These are phyloP conservation scores for Didymella pomorum DNA, from an alignment of 2,329 filamentous ascomycete genomes.

Conservation along the genomic window DNA sequence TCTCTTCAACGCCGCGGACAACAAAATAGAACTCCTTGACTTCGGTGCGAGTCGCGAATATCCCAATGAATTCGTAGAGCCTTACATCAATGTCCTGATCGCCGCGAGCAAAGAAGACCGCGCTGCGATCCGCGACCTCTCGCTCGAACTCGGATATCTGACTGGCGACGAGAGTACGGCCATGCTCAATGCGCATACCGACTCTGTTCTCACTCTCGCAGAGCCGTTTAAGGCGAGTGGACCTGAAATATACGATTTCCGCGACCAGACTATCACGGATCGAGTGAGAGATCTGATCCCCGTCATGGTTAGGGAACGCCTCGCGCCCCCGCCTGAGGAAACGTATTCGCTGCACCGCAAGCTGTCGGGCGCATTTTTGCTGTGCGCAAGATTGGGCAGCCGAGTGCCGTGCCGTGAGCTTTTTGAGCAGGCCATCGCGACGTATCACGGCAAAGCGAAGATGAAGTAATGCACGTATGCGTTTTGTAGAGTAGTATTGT, in stretches of 20 bases:
- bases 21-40: slow-evolving; percentile 88
- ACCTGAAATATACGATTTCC: slow-evolving; percentile 88
- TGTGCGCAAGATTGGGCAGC: slow-evolving; percentile 87
- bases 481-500: slow-evolving; percentile 1
- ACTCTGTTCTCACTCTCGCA: slow-evolving; percentile 85
- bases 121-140: slow-evolving; percentile 69
- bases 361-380: slow-evolving; percentile 89
- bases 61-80: slow-evolving; percentile 77
- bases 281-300: slow-evolving; percentile 88
- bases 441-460: slow-evolving; percentile 39
- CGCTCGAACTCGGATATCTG: slow-evolving; percentile 83
- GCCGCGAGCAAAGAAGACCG: slow-evolving; percentile 79
- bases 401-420: slow-evolving; percentile 80
- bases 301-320: slow-evolving; percentile 86
- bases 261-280: slow-evolving; percentile 94
- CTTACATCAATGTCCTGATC: slow-evolving; percentile 80
- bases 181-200: slow-evolving; percentile 92
- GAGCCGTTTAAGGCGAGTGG: slow-evolving; percentile 83
- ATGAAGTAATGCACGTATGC: slow-evolving; percentile 13
- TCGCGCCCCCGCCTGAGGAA: slow-evolving; percentile 94
- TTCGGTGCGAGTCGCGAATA: slow-evolving; percentile 93
- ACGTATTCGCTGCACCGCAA: slow-evolving; percentile 96
- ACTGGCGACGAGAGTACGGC: slow-evolving; percentile 84
- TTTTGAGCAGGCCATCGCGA: slow-evolving; percentile 68
- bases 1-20: slow-evolving; percentile 77